phyloP scores from a whole-genome alignment of 768 basidiomycete genomes.

The Sarcodon aspratus region DNA sequence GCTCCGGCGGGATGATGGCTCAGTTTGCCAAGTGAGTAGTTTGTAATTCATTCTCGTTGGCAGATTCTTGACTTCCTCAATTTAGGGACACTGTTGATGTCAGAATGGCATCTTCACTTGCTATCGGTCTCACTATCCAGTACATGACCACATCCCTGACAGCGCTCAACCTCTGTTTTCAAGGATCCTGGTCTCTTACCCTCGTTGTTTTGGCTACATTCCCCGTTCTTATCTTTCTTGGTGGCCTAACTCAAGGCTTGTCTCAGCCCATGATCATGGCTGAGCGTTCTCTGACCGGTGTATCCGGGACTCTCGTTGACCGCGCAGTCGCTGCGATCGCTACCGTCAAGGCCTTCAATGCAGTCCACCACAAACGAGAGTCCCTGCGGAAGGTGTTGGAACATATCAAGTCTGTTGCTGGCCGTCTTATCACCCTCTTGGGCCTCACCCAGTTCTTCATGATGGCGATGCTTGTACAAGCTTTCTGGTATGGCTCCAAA shows the following conservation, averaged over 20 bases:
- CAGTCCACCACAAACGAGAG: constrained; percentile 41
- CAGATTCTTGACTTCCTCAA: constrained; percentile 1
- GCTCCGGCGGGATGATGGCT: constrained; percentile 88
- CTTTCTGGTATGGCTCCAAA: constrained; percentile 91
- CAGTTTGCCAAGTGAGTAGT: constrained; percentile 70
- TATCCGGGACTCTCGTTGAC: constrained; percentile 72
- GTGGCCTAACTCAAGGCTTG: constrained; percentile 60
- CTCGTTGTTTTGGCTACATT: constrained; percentile 88
- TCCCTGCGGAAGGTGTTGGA: constrained; percentile 34
- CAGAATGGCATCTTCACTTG: constrained; percentile 72
- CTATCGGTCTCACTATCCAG: constrained; percentile 69
- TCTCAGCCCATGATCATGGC: constrained; percentile 53
- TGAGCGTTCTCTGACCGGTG: constrained; percentile 57
- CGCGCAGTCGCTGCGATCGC: constrained; percentile 66
- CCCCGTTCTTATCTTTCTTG: constrained; percentile 69
- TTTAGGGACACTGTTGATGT: constrained; percentile 91
- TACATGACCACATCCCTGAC: constrained; percentile 71
- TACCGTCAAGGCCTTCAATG: constrained; percentile 92
- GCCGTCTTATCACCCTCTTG: constrained; percentile 42
- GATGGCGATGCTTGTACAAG: constrained; percentile 91
- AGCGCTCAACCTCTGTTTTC: constrained; percentile 74
- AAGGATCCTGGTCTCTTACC: constrained; percentile 71
- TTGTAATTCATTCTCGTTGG: background rate
- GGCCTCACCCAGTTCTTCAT: constrained; percentile 71
- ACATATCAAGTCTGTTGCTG: constrained; percentile 33